phyloP scores from a whole-genome alignment of 768 basidiomycete genomes.

The Galerina sulciceps region DNA sequence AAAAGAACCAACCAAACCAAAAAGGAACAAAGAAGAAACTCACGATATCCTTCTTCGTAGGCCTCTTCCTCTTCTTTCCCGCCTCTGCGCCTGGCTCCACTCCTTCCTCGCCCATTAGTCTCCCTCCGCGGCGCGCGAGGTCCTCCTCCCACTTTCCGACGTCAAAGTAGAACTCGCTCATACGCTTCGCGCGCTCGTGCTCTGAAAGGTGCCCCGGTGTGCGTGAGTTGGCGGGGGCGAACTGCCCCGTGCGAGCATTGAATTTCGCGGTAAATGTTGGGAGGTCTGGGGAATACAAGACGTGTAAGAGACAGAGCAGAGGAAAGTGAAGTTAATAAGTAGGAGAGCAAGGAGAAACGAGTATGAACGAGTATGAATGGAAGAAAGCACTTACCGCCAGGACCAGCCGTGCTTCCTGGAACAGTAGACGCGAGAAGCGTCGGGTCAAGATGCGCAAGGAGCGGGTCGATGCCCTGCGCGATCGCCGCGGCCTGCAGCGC shows the following conservation, averaged over 20 bases:
- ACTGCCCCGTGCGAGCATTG: conserved; percentile 82
- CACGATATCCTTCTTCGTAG: conserved; percentile 85
- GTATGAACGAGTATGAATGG: too few relatives aligned
- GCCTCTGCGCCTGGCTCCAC: conserved; percentile 51
- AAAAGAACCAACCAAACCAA: conserved; percentile 3
- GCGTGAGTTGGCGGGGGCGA: conserved; percentile 66
- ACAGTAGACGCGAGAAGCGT: conserved; percentile 48
- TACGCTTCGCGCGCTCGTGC: conserved; percentile 79
- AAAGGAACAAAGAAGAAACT: conserved; percentile 29
- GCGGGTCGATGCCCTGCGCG: conserved; percentile 84
- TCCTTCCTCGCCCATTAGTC: conserved; percentile 38
- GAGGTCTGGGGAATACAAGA: conserved; percentile 29
- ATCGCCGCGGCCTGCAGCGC: conserved; percentile 72
- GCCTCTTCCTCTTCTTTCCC: conserved; percentile 76
- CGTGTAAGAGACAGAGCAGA: not conserved
- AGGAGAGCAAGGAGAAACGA: too few relatives aligned
- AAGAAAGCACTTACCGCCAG: conserved; percentile 23
- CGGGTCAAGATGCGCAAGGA: conserved; percentile 81
- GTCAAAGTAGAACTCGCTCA: conserved; percentile 90
- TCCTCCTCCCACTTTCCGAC: conserved; percentile 80
- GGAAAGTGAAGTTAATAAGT: not conserved
- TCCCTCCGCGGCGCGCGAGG: conserved; percentile 51
- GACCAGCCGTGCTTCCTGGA: conserved; percentile 32
- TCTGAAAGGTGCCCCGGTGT: conserved; percentile 80
- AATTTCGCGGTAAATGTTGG: conserved; percentile 71